These are phyloP conservation scores for Magnusiomyces starmeri DNA, from an alignment of 1,139 yeast genomes.

Conservation along the genomic window DNA sequence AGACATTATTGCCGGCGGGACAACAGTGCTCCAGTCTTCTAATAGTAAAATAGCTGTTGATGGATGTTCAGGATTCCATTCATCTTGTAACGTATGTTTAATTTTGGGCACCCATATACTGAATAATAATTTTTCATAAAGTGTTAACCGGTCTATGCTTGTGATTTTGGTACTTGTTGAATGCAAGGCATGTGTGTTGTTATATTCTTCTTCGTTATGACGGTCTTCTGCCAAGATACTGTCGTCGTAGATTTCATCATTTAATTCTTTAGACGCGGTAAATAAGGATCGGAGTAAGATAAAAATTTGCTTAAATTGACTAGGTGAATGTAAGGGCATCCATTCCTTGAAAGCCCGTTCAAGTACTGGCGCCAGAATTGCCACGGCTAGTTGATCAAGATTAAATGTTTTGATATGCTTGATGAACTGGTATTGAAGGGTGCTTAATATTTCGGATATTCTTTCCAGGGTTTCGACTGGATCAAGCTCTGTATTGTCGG, in stretches of 20 bases:
- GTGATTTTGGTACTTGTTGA: constrained; percentile 11
- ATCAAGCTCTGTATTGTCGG: background rate
- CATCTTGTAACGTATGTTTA: constrained; percentile 25
- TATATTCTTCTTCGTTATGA: constrained; percentile 1
- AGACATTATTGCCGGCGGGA: constrained; percentile 34
- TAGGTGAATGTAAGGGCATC: constrained; percentile 36
- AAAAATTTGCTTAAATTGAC: constrained; percentile 26
- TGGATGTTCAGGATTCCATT: constrained; percentile 35
- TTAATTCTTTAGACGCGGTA: constrained; percentile 2
- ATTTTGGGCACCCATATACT: constrained; percentile 36
- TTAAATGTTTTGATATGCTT: constrained; percentile 19
- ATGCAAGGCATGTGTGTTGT: constrained; percentile 2
- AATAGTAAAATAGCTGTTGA: constrained; percentile 27
- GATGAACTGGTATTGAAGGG: constrained; percentile 24
- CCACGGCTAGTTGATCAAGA: constrained; percentile 30
- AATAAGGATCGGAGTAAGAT: constrained; percentile 26
- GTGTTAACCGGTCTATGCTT: constrained; percentile 10
- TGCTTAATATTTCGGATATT: constrained; percentile 20
- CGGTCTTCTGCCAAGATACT: background rate
- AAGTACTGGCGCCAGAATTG: constrained; percentile 30
- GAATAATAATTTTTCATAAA: constrained; percentile 35
- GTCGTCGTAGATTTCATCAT: constrained; percentile 3
- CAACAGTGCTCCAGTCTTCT: constrained; percentile 40
- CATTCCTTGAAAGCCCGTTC: constrained; percentile 29
- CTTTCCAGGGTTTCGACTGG: constrained; percentile 6